Evolutionary conservation across 2,329 filamentous ascomycete species (phyloP).

Genomic region (Stemphylium vesicarium): DNA sequence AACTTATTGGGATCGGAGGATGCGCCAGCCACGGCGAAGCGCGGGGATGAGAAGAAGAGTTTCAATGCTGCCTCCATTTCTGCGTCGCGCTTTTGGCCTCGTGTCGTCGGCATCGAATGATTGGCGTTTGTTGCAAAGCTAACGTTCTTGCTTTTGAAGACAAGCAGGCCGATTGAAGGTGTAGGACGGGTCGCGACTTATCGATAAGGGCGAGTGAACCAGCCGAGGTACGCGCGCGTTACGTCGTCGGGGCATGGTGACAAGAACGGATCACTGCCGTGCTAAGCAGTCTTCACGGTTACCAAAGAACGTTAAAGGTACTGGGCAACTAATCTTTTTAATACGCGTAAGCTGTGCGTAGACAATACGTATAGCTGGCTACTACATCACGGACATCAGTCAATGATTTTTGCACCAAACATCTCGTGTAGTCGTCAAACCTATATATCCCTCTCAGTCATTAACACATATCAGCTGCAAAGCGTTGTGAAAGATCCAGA

Average conservation of each 20-base stretch:
- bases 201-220: not conserved
- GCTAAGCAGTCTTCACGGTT: not conserved
- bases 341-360: too few species aligned
- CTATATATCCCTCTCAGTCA: not conserved
- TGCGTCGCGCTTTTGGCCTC: constrained; percentile 29
- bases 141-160: not conserved
- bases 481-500: not conserved
- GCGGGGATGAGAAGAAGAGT: constrained; percentile 78
- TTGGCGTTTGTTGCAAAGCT: not conserved
- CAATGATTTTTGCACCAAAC: too few species aligned
- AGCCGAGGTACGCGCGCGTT: constrained; percentile 5
- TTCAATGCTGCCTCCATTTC: constrained; percentile 73
- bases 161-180: not conserved
- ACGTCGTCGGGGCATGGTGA: not conserved
- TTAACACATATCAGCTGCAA: not conserved
- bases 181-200: not conserved
- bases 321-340: not conserved
- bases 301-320: too few species aligned
- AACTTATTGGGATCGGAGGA: constrained; percentile 85
- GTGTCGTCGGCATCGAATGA: constrained; percentile 30
- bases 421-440: too few species aligned
- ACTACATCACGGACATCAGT: too few species aligned
- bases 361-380: too few species aligned
- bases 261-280: not conserved
- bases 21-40: constrained; percentile 89